Base-by-base conservation (phyloP, 169 alveolate genomes). In the Plasmodium inui region DNA sequence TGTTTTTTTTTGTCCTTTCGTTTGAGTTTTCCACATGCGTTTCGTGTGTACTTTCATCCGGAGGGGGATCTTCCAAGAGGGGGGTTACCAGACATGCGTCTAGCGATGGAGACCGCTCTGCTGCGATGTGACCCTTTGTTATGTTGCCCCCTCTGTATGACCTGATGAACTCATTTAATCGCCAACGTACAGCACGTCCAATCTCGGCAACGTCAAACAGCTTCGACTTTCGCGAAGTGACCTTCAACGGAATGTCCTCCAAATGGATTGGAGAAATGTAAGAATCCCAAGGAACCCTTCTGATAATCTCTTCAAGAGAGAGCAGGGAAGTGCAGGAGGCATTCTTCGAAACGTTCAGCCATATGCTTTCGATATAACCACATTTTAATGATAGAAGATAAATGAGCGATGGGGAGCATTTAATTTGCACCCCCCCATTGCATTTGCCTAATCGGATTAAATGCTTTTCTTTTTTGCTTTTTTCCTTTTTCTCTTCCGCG, bases 281-380 rank as follows among this genome's bases (percentile, higher is more conserved):
- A 8, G 46, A 39, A 26, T 55, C 26, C 94, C 94, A 89, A n/a
- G 82, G 90, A 19, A 89, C 32, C 73, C 34, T 89, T 57, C 9
- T 61, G 34, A 89, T 37, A 30, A 80, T 89, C 14, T 44, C 53
- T 12, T 55, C 46, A 71, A 89, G 82, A 26, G 84, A 57, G 19
- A 73, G 19, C 82, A 79, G 22, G 37, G 94, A 89, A 26, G 39
- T 61, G 39, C 94, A 89, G 32, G 81, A 41, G 44, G 41, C 72
- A 46, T 89, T 89, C 53, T 89, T 89, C 50, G 94, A 7, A 9
- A 89, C 74, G 37, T 89, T 89, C 8, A 89, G 53, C 94, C 94
- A 89, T 79, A 89, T 89, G 32, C 94, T 79, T 89, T 89, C 94
- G n/a, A 79, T 22, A 79, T 89, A 89, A 14, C 55, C 82, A 89